Conservation (phyloP, 768 basidiomycete species). For the Mycena crocata region DNA sequence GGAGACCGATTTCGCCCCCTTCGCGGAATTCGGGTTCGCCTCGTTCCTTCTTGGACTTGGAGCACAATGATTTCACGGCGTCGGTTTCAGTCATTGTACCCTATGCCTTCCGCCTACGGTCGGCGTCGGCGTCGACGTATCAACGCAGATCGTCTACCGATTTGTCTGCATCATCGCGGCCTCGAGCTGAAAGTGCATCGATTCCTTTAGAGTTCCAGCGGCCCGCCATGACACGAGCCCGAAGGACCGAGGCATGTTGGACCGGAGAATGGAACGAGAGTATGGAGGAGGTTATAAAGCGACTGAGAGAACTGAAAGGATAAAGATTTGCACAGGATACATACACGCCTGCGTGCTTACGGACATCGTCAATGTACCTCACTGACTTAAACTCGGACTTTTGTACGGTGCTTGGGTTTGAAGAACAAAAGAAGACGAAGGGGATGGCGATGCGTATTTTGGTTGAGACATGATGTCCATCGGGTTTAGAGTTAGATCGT, state of each 20-base stretch:
- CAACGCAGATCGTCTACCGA: not conserved
- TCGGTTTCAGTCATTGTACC: no score
- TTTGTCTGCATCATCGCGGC: not conserved
- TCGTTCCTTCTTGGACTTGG: no score
- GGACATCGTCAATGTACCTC: not conserved
- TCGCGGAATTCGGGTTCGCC: no score
- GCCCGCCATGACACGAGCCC: not conserved
- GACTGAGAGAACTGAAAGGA: not conserved
- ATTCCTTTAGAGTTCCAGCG: not conserved
- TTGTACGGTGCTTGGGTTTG: slow-evolving; percentile 68
- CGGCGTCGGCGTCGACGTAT: not conserved
- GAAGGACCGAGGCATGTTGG: not conserved
- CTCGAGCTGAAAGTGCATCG: not conserved
- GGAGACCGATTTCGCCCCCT: not conserved
- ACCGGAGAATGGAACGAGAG: slow-evolving; percentile 14
- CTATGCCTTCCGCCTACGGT: not conserved
- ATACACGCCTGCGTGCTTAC: no score
- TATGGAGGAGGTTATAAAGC: slow-evolving; percentile 2
- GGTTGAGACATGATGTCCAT: slow-evolving; percentile 5
- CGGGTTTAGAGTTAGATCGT: slow-evolving; percentile 10
- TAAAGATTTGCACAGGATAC: slow-evolving; percentile 4
- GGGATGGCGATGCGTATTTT: not conserved
- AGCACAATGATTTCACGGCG: no score
- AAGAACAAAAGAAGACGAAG: slow-evolving; percentile 13
- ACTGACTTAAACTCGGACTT: slow-evolving; percentile 56